phyloP scores from a whole-genome alignment of 148 eudicot genomes.

The Rhododendron vialii region DNA sequence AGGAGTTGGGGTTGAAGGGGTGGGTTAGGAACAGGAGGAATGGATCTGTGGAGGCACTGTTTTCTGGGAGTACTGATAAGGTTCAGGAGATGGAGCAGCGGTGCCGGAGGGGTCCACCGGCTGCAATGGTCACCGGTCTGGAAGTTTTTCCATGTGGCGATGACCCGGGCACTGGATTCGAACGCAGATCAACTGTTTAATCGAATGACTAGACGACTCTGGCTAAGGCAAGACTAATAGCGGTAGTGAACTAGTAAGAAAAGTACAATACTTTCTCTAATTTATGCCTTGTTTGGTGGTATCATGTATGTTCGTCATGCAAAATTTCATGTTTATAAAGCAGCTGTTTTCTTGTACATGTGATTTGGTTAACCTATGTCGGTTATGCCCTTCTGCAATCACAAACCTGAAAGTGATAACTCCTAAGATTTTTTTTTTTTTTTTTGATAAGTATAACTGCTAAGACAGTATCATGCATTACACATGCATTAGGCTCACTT shows the following conservation, averaged over 20 bases:
- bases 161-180: conserved; percentile 61
- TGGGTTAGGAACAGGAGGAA: conserved; percentile 85
- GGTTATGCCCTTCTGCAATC: not conserved
- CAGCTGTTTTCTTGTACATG: not conserved
- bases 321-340: not conserved
- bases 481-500: conserved; percentile 4
- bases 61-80: conserved; percentile 55
- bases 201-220: not conserved
- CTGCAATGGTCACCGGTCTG: conserved; percentile 67
- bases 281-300: not conserved
- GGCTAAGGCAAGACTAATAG: conserved; percentile 8
- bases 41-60: conserved; percentile 89
- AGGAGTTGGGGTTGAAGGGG: conserved; percentile 66
- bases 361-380: not conserved
- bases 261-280: not conserved
- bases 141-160: conserved; percentile 51
- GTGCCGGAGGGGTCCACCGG: conserved; percentile 75
- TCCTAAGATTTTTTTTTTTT: not conserved
- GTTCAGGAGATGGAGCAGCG: conserved; percentile 85
- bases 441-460: no score
- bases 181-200: conserved; percentile 61
- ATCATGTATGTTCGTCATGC: not conserved
- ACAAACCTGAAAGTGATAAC: not conserved
- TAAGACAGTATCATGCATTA: not conserved
- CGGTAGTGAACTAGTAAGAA: not conserved